phyloP scores from a whole-genome alignment of 345 rosid species.

The Pistacia atlantica region DNA sequence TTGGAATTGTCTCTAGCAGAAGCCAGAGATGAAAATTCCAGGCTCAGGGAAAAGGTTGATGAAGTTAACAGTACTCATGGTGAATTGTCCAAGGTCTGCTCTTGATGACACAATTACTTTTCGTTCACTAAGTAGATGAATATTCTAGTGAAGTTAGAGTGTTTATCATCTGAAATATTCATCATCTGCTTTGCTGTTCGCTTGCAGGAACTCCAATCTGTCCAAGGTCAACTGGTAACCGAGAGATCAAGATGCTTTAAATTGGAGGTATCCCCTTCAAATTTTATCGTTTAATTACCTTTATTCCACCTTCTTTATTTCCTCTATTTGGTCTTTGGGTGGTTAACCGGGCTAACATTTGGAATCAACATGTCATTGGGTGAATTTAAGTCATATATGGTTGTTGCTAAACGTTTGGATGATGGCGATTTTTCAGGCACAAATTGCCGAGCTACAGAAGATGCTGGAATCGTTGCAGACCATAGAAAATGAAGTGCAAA shows the following conservation, averaged over 20 bases:
- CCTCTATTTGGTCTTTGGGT: not conserved
- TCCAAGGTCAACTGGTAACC: slow-evolving; percentile 81
- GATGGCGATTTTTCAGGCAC: slow-evolving; percentile 60
- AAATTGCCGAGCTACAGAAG: slow-evolving; percentile 84
- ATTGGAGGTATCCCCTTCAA: slow-evolving; percentile 63
- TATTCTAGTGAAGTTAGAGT: not conserved
- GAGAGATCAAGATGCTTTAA: slow-evolving; percentile 99
- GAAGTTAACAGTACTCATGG: slow-evolving; percentile 67
- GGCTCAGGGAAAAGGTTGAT: slow-evolving; percentile 67
- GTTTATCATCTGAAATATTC: not conserved
- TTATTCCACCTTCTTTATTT: not conserved
- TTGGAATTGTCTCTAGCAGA: slow-evolving; percentile 61
- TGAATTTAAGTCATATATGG: not conserved
- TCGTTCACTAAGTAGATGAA: not conserved
- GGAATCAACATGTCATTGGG: not conserved
- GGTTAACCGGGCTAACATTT: not conserved
- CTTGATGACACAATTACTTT: not conserved
- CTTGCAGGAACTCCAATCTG: slow-evolving; percentile 84
- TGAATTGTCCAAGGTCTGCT: slow-evolving; percentile 76
- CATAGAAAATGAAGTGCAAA: slow-evolving; percentile 79
- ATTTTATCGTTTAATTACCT: slow-evolving; percentile 7
- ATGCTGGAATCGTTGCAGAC: slow-evolving; percentile 71
- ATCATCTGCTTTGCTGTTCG: not conserved
- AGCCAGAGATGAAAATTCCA: slow-evolving; percentile 60
- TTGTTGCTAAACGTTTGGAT: not conserved